Conservation (phyloP, 352 stramenopile genomes). For the Phytopythium aichiense region DNA sequence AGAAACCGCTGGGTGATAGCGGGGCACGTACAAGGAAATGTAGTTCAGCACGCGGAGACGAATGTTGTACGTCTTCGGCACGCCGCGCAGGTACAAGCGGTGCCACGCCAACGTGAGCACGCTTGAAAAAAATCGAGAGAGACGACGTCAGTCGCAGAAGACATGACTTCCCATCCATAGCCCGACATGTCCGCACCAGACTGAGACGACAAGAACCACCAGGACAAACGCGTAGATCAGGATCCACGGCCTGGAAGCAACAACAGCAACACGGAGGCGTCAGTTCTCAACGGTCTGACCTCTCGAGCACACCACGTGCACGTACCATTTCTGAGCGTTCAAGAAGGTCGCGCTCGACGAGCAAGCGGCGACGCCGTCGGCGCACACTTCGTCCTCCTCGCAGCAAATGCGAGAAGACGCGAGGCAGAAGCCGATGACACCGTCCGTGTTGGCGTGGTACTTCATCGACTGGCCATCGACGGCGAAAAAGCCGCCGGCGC, state of each 20-base stretch:
- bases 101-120: constrained; percentile 83
- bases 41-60: constrained; percentile 87
- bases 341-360: constrained; percentile 57
- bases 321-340: constrained; percentile 74
- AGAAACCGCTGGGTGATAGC: not conserved
- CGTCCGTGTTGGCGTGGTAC: constrained; percentile 55
- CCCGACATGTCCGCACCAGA: constrained; percentile 37
- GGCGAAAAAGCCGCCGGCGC: constrained; percentile 80
- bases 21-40: constrained; percentile 69
- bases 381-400: constrained; percentile 31
- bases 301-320: not conserved
- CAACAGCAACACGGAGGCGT: constrained; percentile 11
- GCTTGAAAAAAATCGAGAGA: constrained; percentile 17
- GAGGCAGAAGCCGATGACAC: constrained; percentile 78
- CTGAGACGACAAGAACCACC: constrained; percentile 77
- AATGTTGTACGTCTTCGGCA: constrained; percentile 89
- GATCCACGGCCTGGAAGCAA: constrained; percentile 57
- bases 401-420: constrained; percentile 82
- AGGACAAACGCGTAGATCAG: constrained; percentile 86
- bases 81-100: constrained; percentile 73
- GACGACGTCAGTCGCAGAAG: not conserved
- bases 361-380: constrained; percentile 32
- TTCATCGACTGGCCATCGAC: constrained; percentile 83
- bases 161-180: not conserved
- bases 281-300: constrained; percentile 3